phyloP scores from a whole-genome alignment of 2,329 filamentous ascomycete species.

The Myriosclerotinia curreyana region DNA sequence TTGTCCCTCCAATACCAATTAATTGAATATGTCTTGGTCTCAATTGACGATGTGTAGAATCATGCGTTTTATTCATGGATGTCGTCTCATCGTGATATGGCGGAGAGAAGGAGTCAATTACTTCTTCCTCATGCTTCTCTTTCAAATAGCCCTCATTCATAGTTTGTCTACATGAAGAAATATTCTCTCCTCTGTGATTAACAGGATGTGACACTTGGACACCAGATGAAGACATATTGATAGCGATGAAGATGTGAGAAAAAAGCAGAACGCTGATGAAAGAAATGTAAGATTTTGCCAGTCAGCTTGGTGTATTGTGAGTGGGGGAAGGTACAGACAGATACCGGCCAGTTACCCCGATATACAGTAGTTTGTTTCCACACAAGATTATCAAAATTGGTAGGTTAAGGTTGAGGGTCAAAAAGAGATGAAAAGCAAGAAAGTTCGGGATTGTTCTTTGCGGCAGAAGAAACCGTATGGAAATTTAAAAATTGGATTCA shows the following conservation, averaged over 20 bases:
- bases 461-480: too few species aligned
- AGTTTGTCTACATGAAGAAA: constrained; percentile 23
- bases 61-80: constrained; percentile 24
- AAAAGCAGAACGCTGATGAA: background rate
- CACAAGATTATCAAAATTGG: too few species aligned
- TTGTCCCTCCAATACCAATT: constrained; percentile 60
- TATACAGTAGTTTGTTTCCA: too few species aligned
- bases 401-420: too few species aligned
- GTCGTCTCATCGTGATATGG: constrained; percentile 22
- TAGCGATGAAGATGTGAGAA: background rate
- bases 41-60: constrained; percentile 41
- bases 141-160: constrained; percentile 21
- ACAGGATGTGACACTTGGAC: constrained; percentile 27
- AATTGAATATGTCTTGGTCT: constrained; percentile 42
- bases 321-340: background rate
- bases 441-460: too few species aligned
- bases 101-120: constrained; percentile 20
- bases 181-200: constrained; percentile 23
- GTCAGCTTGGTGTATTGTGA: background rate
- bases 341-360: too few species aligned
- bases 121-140: constrained; percentile 31
- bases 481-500: too few species aligned
- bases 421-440: too few species aligned
- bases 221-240: constrained; percentile 30
- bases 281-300: background rate